These are phyloP conservation scores for Paxillus ammoniavirescens DNA, from an alignment of 768 basidiomycete genomes.

Conservation along the genomic window DNA sequence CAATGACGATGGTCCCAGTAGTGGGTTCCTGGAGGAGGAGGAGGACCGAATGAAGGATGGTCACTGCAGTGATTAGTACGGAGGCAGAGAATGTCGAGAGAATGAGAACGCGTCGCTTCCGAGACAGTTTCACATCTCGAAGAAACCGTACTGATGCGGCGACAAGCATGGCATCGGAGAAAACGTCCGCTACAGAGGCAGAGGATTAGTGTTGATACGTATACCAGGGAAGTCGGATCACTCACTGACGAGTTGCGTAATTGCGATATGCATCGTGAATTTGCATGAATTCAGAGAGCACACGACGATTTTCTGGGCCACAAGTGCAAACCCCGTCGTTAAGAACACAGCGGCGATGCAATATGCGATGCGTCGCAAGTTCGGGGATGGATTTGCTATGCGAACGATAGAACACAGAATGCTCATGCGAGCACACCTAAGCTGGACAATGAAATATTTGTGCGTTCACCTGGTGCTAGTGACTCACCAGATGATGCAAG, in stretches of 20 bases:
- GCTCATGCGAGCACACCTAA: slow-evolving; percentile 28
- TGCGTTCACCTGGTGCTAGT: not conserved
- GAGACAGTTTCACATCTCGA: slow-evolving; percentile 13
- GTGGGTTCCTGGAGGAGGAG: slow-evolving; percentile 9
- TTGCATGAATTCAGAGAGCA: slow-evolving; percentile 9
- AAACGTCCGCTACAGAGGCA: slow-evolving; percentile 15
- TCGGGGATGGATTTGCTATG: slow-evolving; percentile 13
- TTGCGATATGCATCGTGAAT: slow-evolving; percentile 3
- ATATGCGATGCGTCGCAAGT: slow-evolving; percentile 12
- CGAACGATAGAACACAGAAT: slow-evolving; percentile 26
- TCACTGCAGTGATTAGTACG: slow-evolving; percentile 18
- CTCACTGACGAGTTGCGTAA: slow-evolving; percentile 27
- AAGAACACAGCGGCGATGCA: slow-evolving; percentile 16
- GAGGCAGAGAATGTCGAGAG: slow-evolving; percentile 21
- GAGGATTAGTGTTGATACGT: not conserved
- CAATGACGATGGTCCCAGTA: slow-evolving; percentile 12
- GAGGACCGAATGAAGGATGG: slow-evolving; percentile 23
- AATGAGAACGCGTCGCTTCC: slow-evolving; percentile 19
- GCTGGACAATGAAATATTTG: not conserved
- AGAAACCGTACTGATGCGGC: slow-evolving; percentile 12
- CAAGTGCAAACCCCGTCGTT: slow-evolving; percentile 11
- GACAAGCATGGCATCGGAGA: slow-evolving; percentile 23
- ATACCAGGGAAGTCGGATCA: not conserved
- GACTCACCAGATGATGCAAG: slow-evolving; percentile 21
- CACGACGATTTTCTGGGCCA: slow-evolving; percentile 16